Base-by-base conservation (phyloP, 805 yeast genomes). In the Candida insectalens region DNA sequence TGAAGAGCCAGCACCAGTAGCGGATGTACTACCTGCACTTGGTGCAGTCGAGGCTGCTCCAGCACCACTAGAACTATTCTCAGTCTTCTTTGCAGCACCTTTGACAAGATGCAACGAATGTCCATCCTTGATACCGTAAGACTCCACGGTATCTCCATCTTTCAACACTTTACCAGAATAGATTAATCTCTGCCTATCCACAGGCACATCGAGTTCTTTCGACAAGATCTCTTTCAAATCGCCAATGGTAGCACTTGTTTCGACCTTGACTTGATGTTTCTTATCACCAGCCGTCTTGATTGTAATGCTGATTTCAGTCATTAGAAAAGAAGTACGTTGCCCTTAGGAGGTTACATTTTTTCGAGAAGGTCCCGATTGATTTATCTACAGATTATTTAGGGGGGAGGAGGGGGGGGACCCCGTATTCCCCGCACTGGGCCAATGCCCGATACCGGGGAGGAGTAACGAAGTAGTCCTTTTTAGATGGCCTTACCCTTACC, bases 121-220 rank as follows among this genome's bases (percentile, higher is more conserved):
- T 19, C 94, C 96, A 36, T 72, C 62, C 57, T 83, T 83, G 51
- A 89, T 74, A 55, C 84, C 84, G 63, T 89, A 89, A 4, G 74
- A 62, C 13, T 67, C 77, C 7, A 89, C 58, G 5, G 83, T 70
- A 45, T 88, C 92, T 25, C 63, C 65, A 50, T 89, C 96, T 57
- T 88, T 88, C 51, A 89, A 69, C 22, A 92, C 95, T 45, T 89
- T 80, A 27, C 98, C 98, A 3, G 96, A 83, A 62, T 83, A 89
- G 50, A 89, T 88, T 52, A 89, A 68, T 38, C 97, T 70, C 60
- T 88, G 97, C 40, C 80, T 72, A n/a, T 69, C 80, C 1, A 73
- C 75, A 4, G 94, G 79, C 29, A 87, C 65, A 16, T 73, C 78
- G 5, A 87, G 59, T 38, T 65, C 69, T 15, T 64, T 62, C 18